These are phyloP conservation scores for Discostella pseudostelligera DNA, from an alignment of 108 stramenopile genomes.

Conservation along the genomic window DNA sequence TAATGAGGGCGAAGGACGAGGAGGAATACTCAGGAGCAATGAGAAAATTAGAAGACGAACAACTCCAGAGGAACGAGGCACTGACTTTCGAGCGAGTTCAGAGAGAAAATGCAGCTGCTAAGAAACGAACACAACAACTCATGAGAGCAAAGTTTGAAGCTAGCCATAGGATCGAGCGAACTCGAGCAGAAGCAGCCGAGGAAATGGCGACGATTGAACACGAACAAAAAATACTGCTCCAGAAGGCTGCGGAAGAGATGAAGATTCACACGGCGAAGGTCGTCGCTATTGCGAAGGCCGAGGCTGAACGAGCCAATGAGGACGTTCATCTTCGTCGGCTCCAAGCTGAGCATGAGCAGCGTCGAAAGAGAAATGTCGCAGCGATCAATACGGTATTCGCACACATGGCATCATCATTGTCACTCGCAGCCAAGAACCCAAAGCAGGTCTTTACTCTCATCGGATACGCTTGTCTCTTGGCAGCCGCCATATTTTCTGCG, in stretches of 20 bases:
- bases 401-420: constrained; percentile 29
- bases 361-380: constrained; percentile 59
- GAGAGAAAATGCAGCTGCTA: constrained; percentile 52
- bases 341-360: constrained; percentile 63
- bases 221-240: constrained; percentile 28
- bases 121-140: constrained; percentile 29
- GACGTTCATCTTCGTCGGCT: constrained; percentile 62
- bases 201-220: constrained; percentile 32
- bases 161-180: constrained; percentile 39
- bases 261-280: constrained; percentile 48
- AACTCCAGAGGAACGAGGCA: constrained; percentile 38
- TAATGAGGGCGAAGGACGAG: constrained; percentile 48
- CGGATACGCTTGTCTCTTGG: constrained; percentile 38
- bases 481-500: constrained; percentile 45
- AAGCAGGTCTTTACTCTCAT: constrained; percentile 48
- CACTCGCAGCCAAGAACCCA: constrained; percentile 32
- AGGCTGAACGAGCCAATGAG: constrained; percentile 78
- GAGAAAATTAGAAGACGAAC: constrained; percentile 39
- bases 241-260: constrained; percentile 45
- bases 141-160: constrained; percentile 56
- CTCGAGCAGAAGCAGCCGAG: constrained; percentile 36
- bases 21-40: constrained; percentile 42
- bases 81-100: constrained; percentile 44
- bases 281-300: constrained; percentile 65
- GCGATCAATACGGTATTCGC: constrained; percentile 53